A percentile compares a stretch with the other conserved stretches of the same genome.
Evolutionary conservation across 306 rosid species (phyloP).

Genomic region (Datisca glomerata): DNA sequence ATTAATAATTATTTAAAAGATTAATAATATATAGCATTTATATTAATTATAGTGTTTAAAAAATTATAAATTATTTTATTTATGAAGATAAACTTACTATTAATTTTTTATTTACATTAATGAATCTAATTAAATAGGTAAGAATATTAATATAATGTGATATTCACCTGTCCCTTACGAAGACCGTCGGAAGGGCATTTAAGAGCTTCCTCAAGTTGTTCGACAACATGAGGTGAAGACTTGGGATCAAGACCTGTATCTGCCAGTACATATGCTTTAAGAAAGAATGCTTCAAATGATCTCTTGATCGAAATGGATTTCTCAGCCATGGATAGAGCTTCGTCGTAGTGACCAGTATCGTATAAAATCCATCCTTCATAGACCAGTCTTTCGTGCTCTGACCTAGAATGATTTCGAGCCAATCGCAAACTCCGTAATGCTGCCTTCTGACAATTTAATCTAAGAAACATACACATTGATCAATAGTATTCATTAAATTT

Average conservation of each 20-base stretch:
- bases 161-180: conserved; percentile 82
- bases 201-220: conserved; percentile 77
- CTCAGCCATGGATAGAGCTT: conserved; percentile 79
- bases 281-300: conserved; percentile 92
- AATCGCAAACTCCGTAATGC: conserved; percentile 76
- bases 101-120: too few species aligned
- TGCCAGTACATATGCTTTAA: conserved; percentile 77
- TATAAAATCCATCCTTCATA: conserved; percentile 94
- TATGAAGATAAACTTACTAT: conserved; percentile 9
- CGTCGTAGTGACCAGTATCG: conserved; percentile 89
- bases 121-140: conserved; percentile 9
- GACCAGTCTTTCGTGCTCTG: conserved; percentile 75
- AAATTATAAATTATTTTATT: too few species aligned
- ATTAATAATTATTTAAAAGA: too few species aligned
- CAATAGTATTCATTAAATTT: neutral
- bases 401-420: conserved; percentile 64
- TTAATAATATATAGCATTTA: too few species aligned
- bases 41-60: too few species aligned
- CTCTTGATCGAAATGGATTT: conserved; percentile 73
- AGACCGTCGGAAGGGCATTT: conserved; percentile 94
- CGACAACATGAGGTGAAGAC: conserved; percentile 53
- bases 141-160: conserved; percentile 4
- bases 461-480: conserved; percentile 3
- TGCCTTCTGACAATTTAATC: conserved; percentile 83
- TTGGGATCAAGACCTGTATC: conserved; percentile 63